phyloP scores from a whole-genome alignment of 1,139 yeast genomes.

The Magnusiomyces paraingens region DNA sequence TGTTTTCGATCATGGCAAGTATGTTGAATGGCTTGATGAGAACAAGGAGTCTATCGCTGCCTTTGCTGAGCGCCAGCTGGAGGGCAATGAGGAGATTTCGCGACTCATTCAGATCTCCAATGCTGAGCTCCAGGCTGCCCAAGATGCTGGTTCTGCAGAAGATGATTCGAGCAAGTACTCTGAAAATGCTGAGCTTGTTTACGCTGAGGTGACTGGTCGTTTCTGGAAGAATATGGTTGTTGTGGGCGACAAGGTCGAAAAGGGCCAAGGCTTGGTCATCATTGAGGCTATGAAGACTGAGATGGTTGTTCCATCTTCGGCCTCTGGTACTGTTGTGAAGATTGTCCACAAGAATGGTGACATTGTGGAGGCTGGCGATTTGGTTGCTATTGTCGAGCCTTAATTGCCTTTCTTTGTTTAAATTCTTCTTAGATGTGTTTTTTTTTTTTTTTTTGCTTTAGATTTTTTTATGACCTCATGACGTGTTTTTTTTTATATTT shows the following conservation, averaged over 20 bases:
- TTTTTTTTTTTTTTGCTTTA: neutral
- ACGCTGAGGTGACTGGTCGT: slow-evolving; percentile 91
- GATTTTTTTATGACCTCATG: neutral
- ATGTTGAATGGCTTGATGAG: slow-evolving; percentile 69
- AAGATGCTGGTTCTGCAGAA: slow-evolving; percentile 36
- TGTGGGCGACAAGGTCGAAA: slow-evolving; percentile 69
- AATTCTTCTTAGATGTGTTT: neutral
- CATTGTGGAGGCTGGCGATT: slow-evolving; percentile 90
- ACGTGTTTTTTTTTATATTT: slow-evolving; percentile 2
- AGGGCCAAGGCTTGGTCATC: slow-evolving; percentile 76
- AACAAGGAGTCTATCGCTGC: slow-evolving; percentile 66
- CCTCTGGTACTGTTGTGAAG: slow-evolving; percentile 69
- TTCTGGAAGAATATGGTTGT: slow-evolving; percentile 89
- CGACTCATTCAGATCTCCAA: slow-evolving; percentile 76
- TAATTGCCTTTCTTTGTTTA: slow-evolving; percentile 11
- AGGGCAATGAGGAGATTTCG: slow-evolving; percentile 78
- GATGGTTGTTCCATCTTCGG: slow-evolving; percentile 75
- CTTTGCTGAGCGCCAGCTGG: slow-evolving; percentile 67
- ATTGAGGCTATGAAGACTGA: slow-evolving; percentile 99
- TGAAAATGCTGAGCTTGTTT: slow-evolving; percentile 74
- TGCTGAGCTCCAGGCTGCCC: slow-evolving; percentile 55
- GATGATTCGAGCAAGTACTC: slow-evolving; percentile 39
- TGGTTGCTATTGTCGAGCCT: slow-evolving; percentile 66
- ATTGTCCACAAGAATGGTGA: slow-evolving; percentile 78
- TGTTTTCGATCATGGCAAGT: slow-evolving; percentile 75